phyloP scores from a whole-genome alignment of 2,329 filamentous ascomycete species.

The Onygenales sp. region DNA sequence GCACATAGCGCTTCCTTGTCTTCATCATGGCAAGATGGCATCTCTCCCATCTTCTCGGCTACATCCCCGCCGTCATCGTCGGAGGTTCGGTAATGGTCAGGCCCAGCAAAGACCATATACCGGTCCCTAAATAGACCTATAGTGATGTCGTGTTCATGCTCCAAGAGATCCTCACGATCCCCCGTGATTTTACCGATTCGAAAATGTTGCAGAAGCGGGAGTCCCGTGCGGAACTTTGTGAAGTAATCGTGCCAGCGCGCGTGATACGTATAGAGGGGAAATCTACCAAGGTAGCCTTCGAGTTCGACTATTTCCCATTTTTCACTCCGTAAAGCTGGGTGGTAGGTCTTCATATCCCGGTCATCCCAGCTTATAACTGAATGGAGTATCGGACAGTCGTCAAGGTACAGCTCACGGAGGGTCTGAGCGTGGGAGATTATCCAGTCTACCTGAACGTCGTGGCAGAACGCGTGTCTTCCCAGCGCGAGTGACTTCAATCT shows the following conservation, averaged over 20 bases:
- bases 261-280: slow-evolving; percentile 4
- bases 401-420: slow-evolving; percentile 33
- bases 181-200: slow-evolving; percentile 8
- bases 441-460: slow-evolving; percentile 42
- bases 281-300: background rate
- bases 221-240: slow-evolving; percentile 8
- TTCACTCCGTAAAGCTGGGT: too few relatives aligned
- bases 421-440: slow-evolving; percentile 30
- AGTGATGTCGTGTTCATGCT: slow-evolving; percentile 9
- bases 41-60: background rate
- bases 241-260: slow-evolving; percentile 16
- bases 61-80: slow-evolving; percentile 1
- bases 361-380: slow-evolving; percentile 4
- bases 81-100: slow-evolving; percentile 10
- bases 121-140: slow-evolving; percentile 7
- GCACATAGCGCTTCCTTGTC: background rate
- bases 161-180: slow-evolving; percentile 7
- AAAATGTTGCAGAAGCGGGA: slow-evolving; percentile 13
- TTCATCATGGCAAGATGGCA: slow-evolving; percentile 1
- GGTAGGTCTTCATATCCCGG: background rate
- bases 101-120: slow-evolving; percentile 16
- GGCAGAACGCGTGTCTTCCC: slow-evolving; percentile 33
- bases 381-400: slow-evolving; percentile 32
- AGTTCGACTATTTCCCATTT: background rate
- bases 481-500: slow-evolving; percentile 31